Evolutionary conservation across 345 rosid species (phyloP), one percentile per base, ranked within the genome.

Genomic region (Geranium brycei): DNA sequence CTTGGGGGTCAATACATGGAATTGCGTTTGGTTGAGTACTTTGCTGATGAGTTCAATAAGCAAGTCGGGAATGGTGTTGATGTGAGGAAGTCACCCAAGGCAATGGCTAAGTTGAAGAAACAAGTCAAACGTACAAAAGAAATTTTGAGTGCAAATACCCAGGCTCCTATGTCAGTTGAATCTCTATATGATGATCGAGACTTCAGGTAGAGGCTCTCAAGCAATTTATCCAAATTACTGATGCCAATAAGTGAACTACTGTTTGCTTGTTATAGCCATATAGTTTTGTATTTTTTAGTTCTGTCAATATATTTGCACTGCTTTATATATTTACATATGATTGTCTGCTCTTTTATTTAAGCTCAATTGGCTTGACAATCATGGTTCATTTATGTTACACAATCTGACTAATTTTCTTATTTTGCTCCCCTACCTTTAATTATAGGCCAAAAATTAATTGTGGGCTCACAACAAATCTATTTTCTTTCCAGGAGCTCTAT

Each of bases 51-150:
- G 77, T 91, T 95, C 73, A 95, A 95, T 79, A 87, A 87, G 73
- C 88, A 91, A 73, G 79, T 84, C 59, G 99, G 97, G 56, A 79
- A 74, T 75, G 95, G 91, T 32, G 78, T 85, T 78, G 99, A 95
- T 73, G 99, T 91, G 74, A 85, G 96, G 78, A 78, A 84, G 77
- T 80, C 74, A 69, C 88, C 96, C 17, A 95, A 95, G 81, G 92
- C 99, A 57, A 91, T 95, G 96, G 99, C 99, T 76, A 95, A 95
- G 77, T 72, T 95, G 71, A 95, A 95, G 82, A 95, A 95, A 68
- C 99, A 91, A 82, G 96, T 95, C 59, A 95, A 91, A 75, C 97
- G 99, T 17, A 91, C 99, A 14, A 95, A 95, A 75, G 99, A 91
- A 79, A 91, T 95, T 64, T 69, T 95, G 73, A 95, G 99, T 77